Evolutionary conservation across 345 rosid species (phyloP).

Genomic region (Populus tremula): DNA sequence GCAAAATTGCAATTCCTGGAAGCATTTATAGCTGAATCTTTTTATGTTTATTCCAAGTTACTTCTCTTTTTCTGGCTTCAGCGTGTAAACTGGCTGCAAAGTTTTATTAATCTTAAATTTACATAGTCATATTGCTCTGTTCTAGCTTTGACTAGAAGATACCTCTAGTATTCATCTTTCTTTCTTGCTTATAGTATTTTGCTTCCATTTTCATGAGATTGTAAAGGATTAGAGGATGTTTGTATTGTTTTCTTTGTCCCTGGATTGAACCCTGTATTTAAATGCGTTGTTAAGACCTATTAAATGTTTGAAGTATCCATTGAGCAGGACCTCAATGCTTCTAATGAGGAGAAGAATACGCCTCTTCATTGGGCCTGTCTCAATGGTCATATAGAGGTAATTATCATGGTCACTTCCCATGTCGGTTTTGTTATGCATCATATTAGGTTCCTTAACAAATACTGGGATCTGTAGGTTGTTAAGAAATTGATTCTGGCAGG

Average conservation of each 20-base stretch:
- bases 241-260: background rate
- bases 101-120: background rate
- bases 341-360: constrained; percentile 73
- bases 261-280: background rate
- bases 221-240: background rate
- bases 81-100: background rate
- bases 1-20: background rate
- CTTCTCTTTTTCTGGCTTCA: background rate
- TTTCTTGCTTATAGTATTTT: background rate
- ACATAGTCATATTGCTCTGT: background rate
- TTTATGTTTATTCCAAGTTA: background rate
- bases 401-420: background rate
- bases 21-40: background rate
- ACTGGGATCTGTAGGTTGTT: constrained; percentile 52
- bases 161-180: background rate
- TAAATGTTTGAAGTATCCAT: constrained; percentile 5
- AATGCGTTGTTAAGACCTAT: background rate
- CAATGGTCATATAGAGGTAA: constrained; percentile 81
- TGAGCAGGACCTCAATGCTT: constrained; percentile 64
- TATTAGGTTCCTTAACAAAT: constrained; percentile 4
- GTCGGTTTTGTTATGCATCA: background rate
- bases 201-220: background rate
- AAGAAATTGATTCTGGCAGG: constrained; percentile 70
- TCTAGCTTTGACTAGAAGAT: background rate
- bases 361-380: constrained; percentile 94